These are phyloP conservation scores for Psilocybe tampanensis DNA, from an alignment of 768 basidiomycete genomes.

Conservation along the genomic window DNA sequence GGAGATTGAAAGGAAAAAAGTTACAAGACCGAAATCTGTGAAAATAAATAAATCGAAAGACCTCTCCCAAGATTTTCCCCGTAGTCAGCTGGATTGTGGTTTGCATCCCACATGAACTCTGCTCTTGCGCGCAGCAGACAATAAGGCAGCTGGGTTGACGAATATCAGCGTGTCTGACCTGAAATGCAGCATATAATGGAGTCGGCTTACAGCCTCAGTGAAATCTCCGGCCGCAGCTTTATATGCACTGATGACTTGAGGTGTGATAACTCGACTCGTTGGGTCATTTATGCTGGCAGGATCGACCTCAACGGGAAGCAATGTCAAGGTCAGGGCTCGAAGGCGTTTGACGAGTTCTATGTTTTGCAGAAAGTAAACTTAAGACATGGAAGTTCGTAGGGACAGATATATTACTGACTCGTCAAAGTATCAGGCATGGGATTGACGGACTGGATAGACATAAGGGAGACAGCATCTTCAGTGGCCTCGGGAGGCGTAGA, in stretches of 20 bases:
- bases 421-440: constrained; percentile 74
- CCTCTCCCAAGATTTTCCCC: constrained; percentile 86
- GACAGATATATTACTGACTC: constrained; percentile 51
- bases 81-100: constrained; percentile 81
- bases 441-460: constrained; percentile 47
- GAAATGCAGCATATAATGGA: neutral
- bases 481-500: constrained; percentile 26
- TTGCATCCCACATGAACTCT: constrained; percentile 82
- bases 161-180: neutral
- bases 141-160: constrained; percentile 66
- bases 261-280: constrained; percentile 84
- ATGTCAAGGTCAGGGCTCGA: constrained; percentile 68
- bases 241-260: constrained; percentile 76
- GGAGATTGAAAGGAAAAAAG: neutral
- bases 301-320: constrained; percentile 84
- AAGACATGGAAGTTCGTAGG: no score
- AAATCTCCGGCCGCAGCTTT: constrained; percentile 87
- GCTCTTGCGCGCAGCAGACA: constrained; percentile 76
- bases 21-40: neutral
- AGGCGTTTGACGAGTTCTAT: constrained; percentile 82
- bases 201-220: constrained; percentile 69
- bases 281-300: constrained; percentile 65
- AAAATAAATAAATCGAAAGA: constrained; percentile 24
- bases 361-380: neutral
- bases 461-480: constrained; percentile 47